Percentiles rank a stretch among this genome's conserved stretches.
These are phyloP conservation scores for Chalciporus chontae DNA, from an alignment of 768 basidiomycete genomes.

Conservation along the genomic window DNA sequence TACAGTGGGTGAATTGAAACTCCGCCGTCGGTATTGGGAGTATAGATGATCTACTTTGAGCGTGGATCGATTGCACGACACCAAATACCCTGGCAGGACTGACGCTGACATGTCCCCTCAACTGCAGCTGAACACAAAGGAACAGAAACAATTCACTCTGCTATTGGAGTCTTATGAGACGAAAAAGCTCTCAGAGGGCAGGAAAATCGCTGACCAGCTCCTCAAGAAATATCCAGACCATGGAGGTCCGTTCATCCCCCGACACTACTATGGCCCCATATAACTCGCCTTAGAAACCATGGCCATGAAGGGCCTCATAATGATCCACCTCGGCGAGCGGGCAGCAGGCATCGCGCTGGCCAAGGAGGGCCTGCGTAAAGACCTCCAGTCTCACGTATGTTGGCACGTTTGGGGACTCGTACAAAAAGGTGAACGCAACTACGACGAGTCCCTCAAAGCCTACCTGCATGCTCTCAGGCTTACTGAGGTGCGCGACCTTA, in stretches of 20 bases:
- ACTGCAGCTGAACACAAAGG: slow-evolving; percentile 49
- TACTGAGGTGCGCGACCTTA: slow-evolving; percentile 65
- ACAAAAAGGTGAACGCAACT: slow-evolving; percentile 92
- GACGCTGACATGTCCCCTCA: slow-evolving; percentile 16
- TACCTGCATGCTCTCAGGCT: slow-evolving; percentile 86
- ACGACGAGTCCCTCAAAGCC: slow-evolving; percentile 89
- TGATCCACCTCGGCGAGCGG: slow-evolving; percentile 73
- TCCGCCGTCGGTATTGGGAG: no score
- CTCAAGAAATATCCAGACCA: slow-evolving; percentile 95
- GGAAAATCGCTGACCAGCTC: slow-evolving; percentile 89
- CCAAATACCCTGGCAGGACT: no score
- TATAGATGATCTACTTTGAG: no score
- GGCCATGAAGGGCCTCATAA: slow-evolving; percentile 92
- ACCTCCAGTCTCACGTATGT: slow-evolving; percentile 87
- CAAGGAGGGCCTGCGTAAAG: slow-evolving; percentile 77
- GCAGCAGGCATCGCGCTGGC: slow-evolving; percentile 82
- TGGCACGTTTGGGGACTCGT: slow-evolving; percentile 99
- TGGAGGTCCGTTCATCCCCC: slow-evolving; percentile 64
- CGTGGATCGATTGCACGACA: no score
- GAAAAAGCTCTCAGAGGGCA: slow-evolving; percentile 82
- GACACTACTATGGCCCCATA: not conserved
- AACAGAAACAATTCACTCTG: slow-evolving; percentile 82
- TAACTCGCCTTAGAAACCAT: slow-evolving; percentile 65
- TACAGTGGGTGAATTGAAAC: no score
- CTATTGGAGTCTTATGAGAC: slow-evolving; percentile 85